These are phyloP conservation scores for Hypoxylon cercidicola DNA, from an alignment of 495 filamentous ascomycete species.

Conservation along the genomic window DNA sequence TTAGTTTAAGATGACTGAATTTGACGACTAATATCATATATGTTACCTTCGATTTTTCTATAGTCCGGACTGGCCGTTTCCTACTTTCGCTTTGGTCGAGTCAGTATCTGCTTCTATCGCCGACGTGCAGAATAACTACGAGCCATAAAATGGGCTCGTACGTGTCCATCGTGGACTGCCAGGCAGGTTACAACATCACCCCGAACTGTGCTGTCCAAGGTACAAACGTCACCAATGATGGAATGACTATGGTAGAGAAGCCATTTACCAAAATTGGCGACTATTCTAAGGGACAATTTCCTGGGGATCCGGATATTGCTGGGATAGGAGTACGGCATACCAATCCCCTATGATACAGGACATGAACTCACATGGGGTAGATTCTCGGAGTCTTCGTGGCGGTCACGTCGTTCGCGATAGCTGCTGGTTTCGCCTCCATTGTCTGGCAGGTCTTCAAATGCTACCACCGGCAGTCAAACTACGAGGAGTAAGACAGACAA, in stretches of 20 bases:
- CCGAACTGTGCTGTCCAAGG: conserved; percentile 30
- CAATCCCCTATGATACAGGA: neutral
- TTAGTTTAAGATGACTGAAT: neutral
- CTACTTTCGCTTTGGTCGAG: neutral
- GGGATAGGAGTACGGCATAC: conserved; percentile 29
- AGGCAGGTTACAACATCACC: conserved; percentile 33
- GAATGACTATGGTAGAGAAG: neutral
- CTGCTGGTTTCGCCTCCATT: conserved; percentile 23
- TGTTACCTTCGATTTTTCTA: neutral
- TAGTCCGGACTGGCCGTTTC: neutral
- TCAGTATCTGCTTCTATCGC: neutral
- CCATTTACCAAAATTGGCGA: conserved; percentile 25
- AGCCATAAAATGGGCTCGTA: conserved; percentile 42
- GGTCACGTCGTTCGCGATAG: conserved; percentile 40
- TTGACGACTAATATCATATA: neutral
- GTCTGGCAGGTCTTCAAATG: conserved; percentile 37
- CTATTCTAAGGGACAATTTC: conserved; percentile 19
- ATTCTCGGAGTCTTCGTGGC: conserved; percentile 47
- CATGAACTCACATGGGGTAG: conserved; percentile 22
- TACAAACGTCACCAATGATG: conserved; percentile 1
- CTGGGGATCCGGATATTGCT: conserved; percentile 34
- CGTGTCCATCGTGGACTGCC: conserved; percentile 42
- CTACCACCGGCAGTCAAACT: conserved; percentile 9
- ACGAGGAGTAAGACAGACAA: conserved; percentile 27
- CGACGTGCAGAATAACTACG: neutral